phyloP scores from a whole-genome alignment of 805 yeast species.

The Wickerhamomyces tratensis region DNA sequence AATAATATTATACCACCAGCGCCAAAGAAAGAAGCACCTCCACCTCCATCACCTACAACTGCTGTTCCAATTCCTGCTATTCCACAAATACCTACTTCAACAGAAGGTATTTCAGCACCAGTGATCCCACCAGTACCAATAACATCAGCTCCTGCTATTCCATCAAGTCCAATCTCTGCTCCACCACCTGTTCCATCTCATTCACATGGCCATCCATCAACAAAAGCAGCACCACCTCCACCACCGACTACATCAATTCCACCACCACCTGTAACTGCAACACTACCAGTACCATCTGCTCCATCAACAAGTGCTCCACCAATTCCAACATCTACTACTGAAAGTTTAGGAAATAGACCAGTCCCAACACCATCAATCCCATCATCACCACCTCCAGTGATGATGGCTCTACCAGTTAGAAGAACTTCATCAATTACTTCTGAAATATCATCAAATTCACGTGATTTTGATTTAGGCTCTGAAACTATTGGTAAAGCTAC shows the following conservation, averaged over 20 bases:
- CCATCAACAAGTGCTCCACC: slow-evolving; percentile 15
- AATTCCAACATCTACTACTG: neutral
- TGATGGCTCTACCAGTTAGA: neutral
- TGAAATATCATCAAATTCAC: neutral
- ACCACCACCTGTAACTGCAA: slow-evolving; percentile 1
- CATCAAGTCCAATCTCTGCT: neutral
- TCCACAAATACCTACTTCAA: too few species aligned
- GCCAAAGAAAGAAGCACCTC: slow-evolving; percentile 9
- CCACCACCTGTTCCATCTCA: too few species aligned
- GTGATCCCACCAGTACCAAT: neutral
- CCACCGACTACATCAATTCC: slow-evolving; percentile 10
- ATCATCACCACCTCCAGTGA: too few species aligned
- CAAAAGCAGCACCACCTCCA: slow-evolving; percentile 6
- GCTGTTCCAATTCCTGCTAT: neutral
- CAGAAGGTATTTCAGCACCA: too few species aligned
- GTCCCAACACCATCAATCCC: neutral
- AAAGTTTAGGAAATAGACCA: neutral
- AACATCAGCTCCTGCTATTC: slow-evolving; percentile 5
- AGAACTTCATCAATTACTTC: neutral
- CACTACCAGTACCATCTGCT: slow-evolving; percentile 5
- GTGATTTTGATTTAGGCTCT: too few species aligned
- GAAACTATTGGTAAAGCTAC: too few species aligned
- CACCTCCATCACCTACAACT: slow-evolving; percentile 15
- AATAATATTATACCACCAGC: slow-evolving; percentile 5
- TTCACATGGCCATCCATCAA: neutral